Base-by-base conservation (phyloP, 1,284 basidiomycete species). In the Leccinum pachyderme region DNA sequence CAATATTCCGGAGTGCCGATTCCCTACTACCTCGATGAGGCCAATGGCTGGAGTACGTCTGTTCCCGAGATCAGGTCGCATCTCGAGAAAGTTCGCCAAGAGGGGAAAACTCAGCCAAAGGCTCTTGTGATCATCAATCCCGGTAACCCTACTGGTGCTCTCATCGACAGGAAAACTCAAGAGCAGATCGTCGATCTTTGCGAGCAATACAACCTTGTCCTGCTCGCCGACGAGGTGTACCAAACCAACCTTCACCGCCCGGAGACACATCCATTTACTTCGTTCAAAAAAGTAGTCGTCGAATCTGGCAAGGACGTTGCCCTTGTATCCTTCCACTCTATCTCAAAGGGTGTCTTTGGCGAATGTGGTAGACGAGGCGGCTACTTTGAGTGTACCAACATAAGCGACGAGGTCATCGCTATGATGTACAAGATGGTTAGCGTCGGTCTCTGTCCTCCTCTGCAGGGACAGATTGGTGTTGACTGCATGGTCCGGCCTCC, bases 191-290 rank as follows among this genome's bases (percentile, higher is more conserved):
- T 96, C 22, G 74, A 82, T 47, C 75, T 97, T 15, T 95, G 93
- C 74, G 90, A 94, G 71, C 79, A 89, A 62, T 79, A 97, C 73
- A 77, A 78, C n/a, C 83, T 98, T 55, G 86, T 96, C 15, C 82
- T 98, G 46, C 82, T 97, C 60, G 95, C 95, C 0, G 95, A 98
- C 71, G 95, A 98, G 72, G 95, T 98, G 9, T 97, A 98, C 79
- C 95, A 98, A 73, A 78, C 78, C 63, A 98, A 98, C 77, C 82
- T 97, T 48, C 95, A 95, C 75, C 77, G 81, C 51, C 77, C 75
- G 43, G 67, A 73, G 7, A 75, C 76, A 1, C 83, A 89, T 70
- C 83, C 91, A 0, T 98, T 98, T 80, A 83, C 86, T 51, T 94
- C 91, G 7, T 97, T 98, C 83, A 97, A 97, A 73, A 88, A 93